These are phyloP conservation scores for Silene conica DNA, from an alignment of 148 eudicot species.

Conservation along the genomic window DNA sequence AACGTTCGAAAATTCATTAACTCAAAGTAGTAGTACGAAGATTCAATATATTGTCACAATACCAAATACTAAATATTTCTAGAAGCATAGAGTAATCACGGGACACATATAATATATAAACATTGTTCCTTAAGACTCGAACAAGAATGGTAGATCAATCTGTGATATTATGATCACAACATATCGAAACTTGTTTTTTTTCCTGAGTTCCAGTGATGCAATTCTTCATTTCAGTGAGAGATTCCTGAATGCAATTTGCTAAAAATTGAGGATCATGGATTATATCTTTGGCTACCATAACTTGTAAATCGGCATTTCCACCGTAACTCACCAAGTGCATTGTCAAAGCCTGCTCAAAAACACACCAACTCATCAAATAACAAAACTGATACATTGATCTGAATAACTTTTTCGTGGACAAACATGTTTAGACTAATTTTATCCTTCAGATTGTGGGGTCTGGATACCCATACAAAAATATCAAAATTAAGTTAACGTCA, in stretches of 20 bases:
- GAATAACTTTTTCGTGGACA: too few species aligned
- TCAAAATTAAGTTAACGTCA: too few species aligned
- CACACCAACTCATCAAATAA: neutral
- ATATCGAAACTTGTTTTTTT: neutral
- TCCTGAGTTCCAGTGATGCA: neutral
- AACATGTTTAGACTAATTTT: too few species aligned
- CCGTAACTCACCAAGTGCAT: conserved; percentile 36
- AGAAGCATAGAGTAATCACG: neutral
- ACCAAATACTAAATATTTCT: too few species aligned
- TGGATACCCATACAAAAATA: too few species aligned
- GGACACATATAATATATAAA: neutral
- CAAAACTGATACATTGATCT: neutral
- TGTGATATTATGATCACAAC: neutral
- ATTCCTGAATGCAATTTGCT: conserved; percentile 22
- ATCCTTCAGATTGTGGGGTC: too few species aligned
- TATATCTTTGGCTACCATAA: conserved; percentile 33
- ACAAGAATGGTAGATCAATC: neutral
- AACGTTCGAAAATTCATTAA: neutral
- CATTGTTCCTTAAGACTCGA: neutral
- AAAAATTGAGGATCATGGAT: conserved; percentile 27
- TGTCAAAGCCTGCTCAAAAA: conserved; percentile 26
- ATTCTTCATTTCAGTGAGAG: conserved; percentile 21
- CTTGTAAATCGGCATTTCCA: conserved; percentile 25
- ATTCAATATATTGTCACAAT: neutral
- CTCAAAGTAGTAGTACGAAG: neutral